These are phyloP conservation scores for Letharia columbiana DNA, from an alignment of 495 filamentous ascomycete species.

Conservation along the genomic window DNA sequence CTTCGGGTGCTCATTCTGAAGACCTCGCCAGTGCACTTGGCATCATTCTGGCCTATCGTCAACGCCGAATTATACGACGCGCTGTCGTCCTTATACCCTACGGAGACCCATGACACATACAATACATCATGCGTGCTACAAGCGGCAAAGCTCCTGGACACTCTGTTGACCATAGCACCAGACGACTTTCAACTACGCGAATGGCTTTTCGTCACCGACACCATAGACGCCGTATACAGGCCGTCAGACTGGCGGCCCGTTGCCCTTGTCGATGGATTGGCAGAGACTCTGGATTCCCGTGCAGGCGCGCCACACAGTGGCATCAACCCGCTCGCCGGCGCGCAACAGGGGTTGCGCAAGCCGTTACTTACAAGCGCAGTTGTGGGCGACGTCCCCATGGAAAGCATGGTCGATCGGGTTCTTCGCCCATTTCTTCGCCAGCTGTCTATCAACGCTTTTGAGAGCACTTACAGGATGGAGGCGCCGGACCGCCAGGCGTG, in stretches of 20 bases:
- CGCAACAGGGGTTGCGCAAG: slow-evolving; percentile 23
- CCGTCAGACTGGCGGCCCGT: slow-evolving; percentile 61
- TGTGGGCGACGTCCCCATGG: slow-evolving; percentile 46
- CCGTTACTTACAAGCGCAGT: slow-evolving; percentile 36
- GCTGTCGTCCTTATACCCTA: slow-evolving; percentile 64
- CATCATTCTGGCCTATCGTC: slow-evolving; percentile 80
- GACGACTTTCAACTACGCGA: slow-evolving; percentile 95
- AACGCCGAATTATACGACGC: slow-evolving; percentile 80
- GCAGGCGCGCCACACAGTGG: slow-evolving; percentile 33
- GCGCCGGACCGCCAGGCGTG: slow-evolving; percentile 60
- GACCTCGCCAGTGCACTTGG: slow-evolving; percentile 65
- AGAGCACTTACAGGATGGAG: slow-evolving; percentile 81
- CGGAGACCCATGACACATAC: slow-evolving; percentile 66
- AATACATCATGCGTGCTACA: slow-evolving; percentile 69
- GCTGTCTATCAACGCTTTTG: slow-evolving; percentile 85
- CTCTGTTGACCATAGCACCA: slow-evolving; percentile 71
- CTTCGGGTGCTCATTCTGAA: slow-evolving; percentile 72
- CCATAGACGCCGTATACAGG: slow-evolving; percentile 90
- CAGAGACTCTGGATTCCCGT: slow-evolving; percentile 59
- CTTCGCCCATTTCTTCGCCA: slow-evolving; percentile 84
- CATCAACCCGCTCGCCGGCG: slow-evolving; percentile 17
- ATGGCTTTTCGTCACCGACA: slow-evolving; percentile 96
- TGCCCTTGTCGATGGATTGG: slow-evolving; percentile 78
- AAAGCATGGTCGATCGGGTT: slow-evolving; percentile 64
- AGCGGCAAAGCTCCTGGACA: slow-evolving; percentile 85